phyloP scores from a whole-genome alignment of 305 asterid species.

The Plantago coronopus region DNA sequence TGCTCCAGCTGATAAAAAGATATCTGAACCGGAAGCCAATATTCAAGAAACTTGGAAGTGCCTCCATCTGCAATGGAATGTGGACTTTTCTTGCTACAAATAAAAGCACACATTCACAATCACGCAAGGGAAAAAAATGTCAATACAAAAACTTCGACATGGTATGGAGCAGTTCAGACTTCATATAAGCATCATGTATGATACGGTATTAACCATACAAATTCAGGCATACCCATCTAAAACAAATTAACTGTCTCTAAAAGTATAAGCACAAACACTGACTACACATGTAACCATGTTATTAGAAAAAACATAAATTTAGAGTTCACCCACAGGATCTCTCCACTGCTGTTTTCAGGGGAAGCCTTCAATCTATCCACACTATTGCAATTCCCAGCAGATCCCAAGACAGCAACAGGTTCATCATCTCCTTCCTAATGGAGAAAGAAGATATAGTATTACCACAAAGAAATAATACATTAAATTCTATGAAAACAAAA shows the following conservation, averaged over 20 bases:
- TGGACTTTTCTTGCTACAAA: slow-evolving; percentile 49
- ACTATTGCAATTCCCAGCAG: slow-evolving; percentile 26
- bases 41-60: slow-evolving; percentile 67
- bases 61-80: slow-evolving; percentile 37
- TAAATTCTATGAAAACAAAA: too few species aligned
- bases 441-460: slow-evolving; percentile 27
- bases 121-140: neutral
- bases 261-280: slow-evolving; percentile 8
- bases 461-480: neutral
- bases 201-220: neutral
- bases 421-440: slow-evolving; percentile 53
- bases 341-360: slow-evolving; percentile 43
- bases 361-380: slow-evolving; percentile 23
- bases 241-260: slow-evolving; percentile 12
- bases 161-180: neutral
- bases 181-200: neutral
- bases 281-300: slow-evolving; percentile 14
- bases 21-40: slow-evolving; percentile 86
- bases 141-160: neutral
- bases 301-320: slow-evolving; percentile 23
- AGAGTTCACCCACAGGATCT: slow-evolving; percentile 72
- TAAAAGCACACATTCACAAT: neutral
- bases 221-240: neutral
- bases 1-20: slow-evolving; percentile 85
- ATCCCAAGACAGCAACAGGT: slow-evolving; percentile 38